Percentiles rank a stretch among this genome's conserved stretches.
Evolutionary conservation across 164 flowering plant genomes (phyloP).

Genomic region (Vitis vinifera): ASM3070453v1 NC_081822.1:24576501-24577000

Average conservation of each 20-base stretch:
- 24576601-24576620: background rate
- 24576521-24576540: background rate
- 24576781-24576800: constrained; percentile 87
- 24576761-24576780: constrained; percentile 76
- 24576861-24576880: constrained; percentile 57
- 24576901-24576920: constrained; percentile 25
- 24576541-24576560: background rate
- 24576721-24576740: constrained; percentile 91
- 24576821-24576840: constrained; percentile 51
- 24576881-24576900: constrained; percentile 39
- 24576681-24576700: constrained; percentile 96
- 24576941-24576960: constrained; percentile 17
- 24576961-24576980: constrained; percentile 32
- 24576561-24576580: no score
- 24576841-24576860: constrained; percentile 53
- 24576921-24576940: constrained; percentile 15
- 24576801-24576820: constrained; percentile 85
- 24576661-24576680: constrained; percentile 37
- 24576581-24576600: no score
- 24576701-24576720: constrained; percentile 95
- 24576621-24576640: background rate
- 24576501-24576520: background rate
- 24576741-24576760: constrained; percentile 81
- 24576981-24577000: background rate
- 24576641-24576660: background rate